Percentiles rank a stretch among this genome's conserved stretches.
Evolutionary conservation across 2,329 filamentous ascomycete genomes (phyloP).

Genomic region (Pestalotiopsis sp.): DNA sequence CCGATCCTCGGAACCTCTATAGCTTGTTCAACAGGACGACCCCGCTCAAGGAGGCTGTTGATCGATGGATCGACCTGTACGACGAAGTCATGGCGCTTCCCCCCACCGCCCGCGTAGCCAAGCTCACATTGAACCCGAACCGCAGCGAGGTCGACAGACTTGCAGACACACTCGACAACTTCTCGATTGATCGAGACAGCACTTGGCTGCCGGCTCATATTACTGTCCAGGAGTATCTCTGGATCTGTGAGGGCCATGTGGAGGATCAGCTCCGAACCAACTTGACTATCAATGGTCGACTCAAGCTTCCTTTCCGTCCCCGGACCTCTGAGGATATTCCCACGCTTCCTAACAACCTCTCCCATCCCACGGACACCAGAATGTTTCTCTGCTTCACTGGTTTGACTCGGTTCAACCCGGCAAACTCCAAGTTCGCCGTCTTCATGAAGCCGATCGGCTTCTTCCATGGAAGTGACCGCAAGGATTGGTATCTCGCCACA

Average conservation of each 20-base stretch:
- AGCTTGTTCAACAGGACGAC: background rate
- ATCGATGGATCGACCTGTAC: background rate
- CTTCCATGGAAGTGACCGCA: background rate
- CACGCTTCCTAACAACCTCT: background rate
- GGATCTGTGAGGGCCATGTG: background rate
- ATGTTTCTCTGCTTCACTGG: background rate
- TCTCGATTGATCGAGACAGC: background rate
- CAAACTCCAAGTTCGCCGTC: background rate
- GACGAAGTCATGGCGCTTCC: conserved; percentile 1
- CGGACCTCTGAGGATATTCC: background rate
- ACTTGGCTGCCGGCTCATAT: background rate
- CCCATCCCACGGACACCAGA: background rate
- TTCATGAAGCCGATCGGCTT: background rate
- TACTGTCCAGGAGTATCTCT: background rate
- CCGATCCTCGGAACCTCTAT: no score
- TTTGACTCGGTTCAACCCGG: background rate
- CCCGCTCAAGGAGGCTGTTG: background rate
- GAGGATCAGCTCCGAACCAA: background rate
- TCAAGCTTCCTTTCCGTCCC: background rate
- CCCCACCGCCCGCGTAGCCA: background rate
- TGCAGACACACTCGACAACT: background rate
- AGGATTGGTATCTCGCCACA: background rate
- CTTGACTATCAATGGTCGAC: background rate
- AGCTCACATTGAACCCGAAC: background rate
- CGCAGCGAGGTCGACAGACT: background rate